Conservation (phyloP, 2,329 filamentous ascomycete genomes). For the Trichoderma atrobrunneum region DNA sequence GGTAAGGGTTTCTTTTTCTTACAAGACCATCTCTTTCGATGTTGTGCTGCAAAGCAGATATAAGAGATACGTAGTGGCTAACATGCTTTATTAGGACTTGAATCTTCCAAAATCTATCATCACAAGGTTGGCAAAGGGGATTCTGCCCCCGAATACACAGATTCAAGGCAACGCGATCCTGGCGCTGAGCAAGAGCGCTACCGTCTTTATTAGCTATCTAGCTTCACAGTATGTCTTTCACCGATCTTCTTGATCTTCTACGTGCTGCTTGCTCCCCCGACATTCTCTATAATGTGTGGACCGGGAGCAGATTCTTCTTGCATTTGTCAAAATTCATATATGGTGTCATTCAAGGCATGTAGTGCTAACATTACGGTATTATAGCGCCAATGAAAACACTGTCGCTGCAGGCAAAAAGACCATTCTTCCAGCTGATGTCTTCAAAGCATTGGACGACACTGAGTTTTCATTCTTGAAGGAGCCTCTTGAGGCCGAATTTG, state of each 20-base stretch:
- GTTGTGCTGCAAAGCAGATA: background rate
- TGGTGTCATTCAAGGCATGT: background rate
- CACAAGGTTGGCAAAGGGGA: conserved; percentile 74
- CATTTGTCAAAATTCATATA: background rate
- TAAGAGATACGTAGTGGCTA: background rate
- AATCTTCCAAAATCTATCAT: conserved; percentile 78
- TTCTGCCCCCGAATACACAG: conserved; percentile 75
- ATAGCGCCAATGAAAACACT: conserved; percentile 71
- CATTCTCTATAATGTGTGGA: background rate
- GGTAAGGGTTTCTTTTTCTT: conserved; percentile 33
- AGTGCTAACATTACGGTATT: background rate
- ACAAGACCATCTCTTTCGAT: background rate
- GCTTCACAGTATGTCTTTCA: conserved; percentile 62
- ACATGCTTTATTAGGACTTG: conserved; percentile 55
- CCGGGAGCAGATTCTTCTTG: background rate
- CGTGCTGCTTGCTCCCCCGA: too few relatives aligned
- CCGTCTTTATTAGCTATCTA: conserved; percentile 79
- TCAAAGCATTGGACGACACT: conserved; percentile 71
- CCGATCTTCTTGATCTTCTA: background rate
- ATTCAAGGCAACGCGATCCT: conserved; percentile 79
- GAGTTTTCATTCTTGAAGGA: conserved; percentile 71
- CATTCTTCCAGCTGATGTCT: conserved; percentile 71
- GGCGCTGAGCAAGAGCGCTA: conserved; percentile 77
- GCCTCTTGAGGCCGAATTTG: conserved; percentile 71
- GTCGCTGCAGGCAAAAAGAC: conserved; percentile 69